Evolutionary conservation across 352 stramenopile genomes (phyloP), one percentile per base, ranked within the genome.

Genomic region (Pythium folliculosum): DNA sequence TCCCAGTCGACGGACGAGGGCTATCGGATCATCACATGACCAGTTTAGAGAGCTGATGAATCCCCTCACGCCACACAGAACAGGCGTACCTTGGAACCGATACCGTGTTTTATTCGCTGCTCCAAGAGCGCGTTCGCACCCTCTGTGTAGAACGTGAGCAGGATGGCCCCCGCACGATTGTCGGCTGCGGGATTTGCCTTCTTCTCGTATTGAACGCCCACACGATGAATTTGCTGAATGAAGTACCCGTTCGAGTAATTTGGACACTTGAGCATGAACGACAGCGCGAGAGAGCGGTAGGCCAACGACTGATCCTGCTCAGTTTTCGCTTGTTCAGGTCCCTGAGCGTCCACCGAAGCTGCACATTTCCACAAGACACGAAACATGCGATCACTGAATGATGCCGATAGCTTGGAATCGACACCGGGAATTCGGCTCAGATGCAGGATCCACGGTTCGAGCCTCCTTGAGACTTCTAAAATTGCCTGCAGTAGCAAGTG

Each of bases 311-410:
- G 48, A 32, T 69, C 74, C 10, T 58, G 21, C 57, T 55, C 47
- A 5, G 5, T 45, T 10, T 27, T 35, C 62, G 5, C 21, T 38
- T 3, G 7, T 10, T 5, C 55, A 49, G 22, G 30, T 50, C 27
- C 88, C 37, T 65, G 17, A 30, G 43, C 43, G 16, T 70, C 82
- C 2, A 77, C 23, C 0, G 71, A 58, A 5, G 71, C 55, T 22
- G 84, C 82, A 65, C 75, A 80, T 70, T 91, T 94, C 84, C 84
- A 94, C 17, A 94, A 48, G 25, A 88, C 67, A 13, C 86, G 77
- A 49, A 94, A 94, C 14, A 77, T 63, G 32, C 86, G 81, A 38
- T 94, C 84, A 55, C 75, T 85, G 49, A 90, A 80, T 13, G 84
- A 88, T 1, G 70, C 76, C 19, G 75, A 65, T 25, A 92, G 40